Evolutionary conservation across 768 basidiomycete species (phyloP).

Genomic region (Lactarius vividus): DNA sequence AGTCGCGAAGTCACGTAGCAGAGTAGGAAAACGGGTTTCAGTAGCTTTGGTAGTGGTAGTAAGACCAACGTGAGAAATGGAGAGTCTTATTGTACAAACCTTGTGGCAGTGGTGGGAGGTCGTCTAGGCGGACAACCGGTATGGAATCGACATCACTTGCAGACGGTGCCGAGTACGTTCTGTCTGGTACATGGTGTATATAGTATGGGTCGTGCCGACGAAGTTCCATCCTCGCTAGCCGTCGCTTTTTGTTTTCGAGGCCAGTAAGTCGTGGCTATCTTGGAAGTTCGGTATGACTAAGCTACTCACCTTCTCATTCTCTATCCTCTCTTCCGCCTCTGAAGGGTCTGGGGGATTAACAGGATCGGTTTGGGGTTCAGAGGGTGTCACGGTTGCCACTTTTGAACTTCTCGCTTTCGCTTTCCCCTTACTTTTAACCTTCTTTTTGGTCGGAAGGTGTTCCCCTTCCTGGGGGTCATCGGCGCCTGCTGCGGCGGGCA

Average conservation of each 20-base stretch:
- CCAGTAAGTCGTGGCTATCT: background rate
- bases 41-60: background rate
- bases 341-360: slow-evolving; percentile 37
- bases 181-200: slow-evolving; percentile 82
- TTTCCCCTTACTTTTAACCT: slow-evolving; percentile 45
- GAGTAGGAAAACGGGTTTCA: slow-evolving; percentile 13
- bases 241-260: slow-evolving; percentile 48
- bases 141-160: slow-evolving; percentile 82
- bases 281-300: background rate
- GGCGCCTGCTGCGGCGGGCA: slow-evolving; percentile 33
- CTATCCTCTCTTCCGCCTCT: slow-evolving; percentile 50
- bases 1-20: slow-evolving; percentile 22
- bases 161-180: slow-evolving; percentile 41
- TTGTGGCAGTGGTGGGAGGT: slow-evolving; percentile 50
- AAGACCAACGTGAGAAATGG: background rate
- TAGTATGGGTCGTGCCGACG: slow-evolving; percentile 90
- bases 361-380: slow-evolving; percentile 24
- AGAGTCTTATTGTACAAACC: slow-evolving; percentile 27
- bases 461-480: slow-evolving; percentile 37
- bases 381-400: slow-evolving; percentile 34
- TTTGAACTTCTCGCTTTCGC: slow-evolving; percentile 40
- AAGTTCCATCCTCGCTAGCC: slow-evolving; percentile 71
- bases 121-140: slow-evolving; percentile 83
- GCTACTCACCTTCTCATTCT: slow-evolving; percentile 60
- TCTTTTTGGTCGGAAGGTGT: slow-evolving; percentile 33